Evolutionary conservation across 257 asterid species (phyloP), one percentile per base, ranked within the genome.

Genomic region (Anisodus tanguticus): DNA sequence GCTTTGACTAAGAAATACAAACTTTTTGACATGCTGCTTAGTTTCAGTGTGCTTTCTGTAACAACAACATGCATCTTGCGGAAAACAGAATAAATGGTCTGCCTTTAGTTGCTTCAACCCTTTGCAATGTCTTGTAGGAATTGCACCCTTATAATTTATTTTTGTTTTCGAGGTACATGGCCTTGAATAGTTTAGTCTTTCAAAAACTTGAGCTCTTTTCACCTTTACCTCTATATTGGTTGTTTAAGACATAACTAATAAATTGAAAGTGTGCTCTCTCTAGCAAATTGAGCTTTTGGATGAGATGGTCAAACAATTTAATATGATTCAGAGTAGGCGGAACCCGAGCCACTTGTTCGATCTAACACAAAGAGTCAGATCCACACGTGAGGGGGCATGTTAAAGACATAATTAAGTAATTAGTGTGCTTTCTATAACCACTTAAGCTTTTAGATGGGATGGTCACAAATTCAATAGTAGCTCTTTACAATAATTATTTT

Each of bases 41-140:
- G 80, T 74, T 74, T 72, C 59, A 47, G 17, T 71, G 37, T 71
- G 79, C 79, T 71, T 71, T 47, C 57, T 45, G 80, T 45, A 45
- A 72, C 58, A 71, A 45, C 35, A 31, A 31, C 80, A 49, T 51
- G 80, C 39, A 7, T 72, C 80, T 74, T 7, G 10, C 60, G 19
- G 39, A 11, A 72, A 72, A 72, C 59, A 72, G 15, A 45, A n/a
- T 9, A 74, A 45, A n/a, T 10, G 9, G 35, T 72, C 59, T 72
- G 80, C 59, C 80, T 72, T 47, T 47, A 45, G 43, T 19, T 74
- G 60, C 80, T 74, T 74, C 60, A 74, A 74, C 41, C 41, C 43
- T 12, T 74, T 22, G 58, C 80, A 49, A 74, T 74, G 62, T 74
- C 43, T 74, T 49, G 43, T 49, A 49, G 22, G 81, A 74, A 22